Percentiles rank a stretch among this genome's conserved stretches.
These are phyloP conservation scores for Hypsizygus marmoreus DNA, from an alignment of 768 basidiomycete genomes.

Conservation along the genomic window DNA sequence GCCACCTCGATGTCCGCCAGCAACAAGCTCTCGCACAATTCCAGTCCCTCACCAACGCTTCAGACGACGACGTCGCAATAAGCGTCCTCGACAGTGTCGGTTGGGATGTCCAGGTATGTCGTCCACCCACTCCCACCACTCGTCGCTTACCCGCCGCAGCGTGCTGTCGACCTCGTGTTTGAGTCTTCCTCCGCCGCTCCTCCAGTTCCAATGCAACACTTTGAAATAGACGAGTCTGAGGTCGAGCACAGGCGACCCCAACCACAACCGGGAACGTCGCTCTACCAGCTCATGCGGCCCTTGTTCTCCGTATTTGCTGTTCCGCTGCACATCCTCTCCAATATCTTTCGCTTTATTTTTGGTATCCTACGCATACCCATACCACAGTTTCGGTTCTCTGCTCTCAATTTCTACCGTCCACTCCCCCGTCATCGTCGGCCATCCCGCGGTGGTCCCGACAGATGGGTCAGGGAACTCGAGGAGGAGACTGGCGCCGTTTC, in stretches of 20 bases:
- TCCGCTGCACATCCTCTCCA: conserved; percentile 61
- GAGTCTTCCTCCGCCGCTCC: conserved; percentile 28
- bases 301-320: conserved; percentile 54
- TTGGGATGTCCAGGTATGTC: conserved; percentile 71
- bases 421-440: conserved; percentile 36
- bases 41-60: conserved; percentile 58
- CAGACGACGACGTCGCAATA: conserved; percentile 63
- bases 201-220: conserved; percentile 32
- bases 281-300: conserved; percentile 29
- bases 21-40: conserved; percentile 45
- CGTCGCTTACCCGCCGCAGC: conserved; percentile 31
- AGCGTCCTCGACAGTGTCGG: conserved; percentile 59
- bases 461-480: conserved; percentile 80
- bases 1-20: conserved; percentile 19
- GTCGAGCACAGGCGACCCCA: conserved; percentile 18
- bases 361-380: conserved; percentile 68
- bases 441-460: conserved; percentile 58
- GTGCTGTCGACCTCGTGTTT: conserved; percentile 63
- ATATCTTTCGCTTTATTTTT: conserved; percentile 66
- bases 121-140: not conserved
- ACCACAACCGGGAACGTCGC: conserved; percentile 22
- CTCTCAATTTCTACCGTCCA: conserved; percentile 47
- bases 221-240: conserved; percentile 56
- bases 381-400: conserved; percentile 54
- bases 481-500: conserved; percentile 81